A percentile compares a stretch with the other conserved stretches of the same genome.
Evolutionary conservation across 1,139 yeast species (phyloP).

Genomic region (Blastobotrys persicus): DNA sequence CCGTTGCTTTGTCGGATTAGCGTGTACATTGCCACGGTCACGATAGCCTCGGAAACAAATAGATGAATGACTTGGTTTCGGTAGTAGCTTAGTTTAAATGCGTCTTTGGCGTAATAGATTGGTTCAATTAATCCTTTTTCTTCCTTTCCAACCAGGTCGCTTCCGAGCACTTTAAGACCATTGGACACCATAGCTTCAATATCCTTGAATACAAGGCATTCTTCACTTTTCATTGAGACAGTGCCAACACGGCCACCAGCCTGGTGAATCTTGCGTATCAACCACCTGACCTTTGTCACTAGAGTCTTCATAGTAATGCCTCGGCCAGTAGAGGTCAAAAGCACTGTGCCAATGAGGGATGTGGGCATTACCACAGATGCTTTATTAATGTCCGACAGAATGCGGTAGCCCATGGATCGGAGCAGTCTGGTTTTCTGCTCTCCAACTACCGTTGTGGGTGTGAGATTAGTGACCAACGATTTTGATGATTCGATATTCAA

Average conservation of each 20-base stretch:
- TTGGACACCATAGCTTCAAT: constrained; percentile 38
- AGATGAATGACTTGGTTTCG: constrained; percentile 45
- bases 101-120: constrained; percentile 42
- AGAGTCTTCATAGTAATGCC: constrained; percentile 40
- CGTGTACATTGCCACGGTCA: constrained; percentile 39
- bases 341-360: constrained; percentile 43
- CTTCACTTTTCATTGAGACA: constrained; percentile 21
- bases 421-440: constrained; percentile 32
- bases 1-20: constrained; percentile 26
- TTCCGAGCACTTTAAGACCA: constrained; percentile 42
- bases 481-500: constrained; percentile 26
- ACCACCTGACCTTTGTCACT: constrained; percentile 38
- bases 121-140: constrained; percentile 39
- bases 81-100: constrained; percentile 43
- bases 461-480: constrained; percentile 9
- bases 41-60: constrained; percentile 43
- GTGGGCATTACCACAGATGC: constrained; percentile 47
- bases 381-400: constrained; percentile 41
- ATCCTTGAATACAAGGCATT: constrained; percentile 25
- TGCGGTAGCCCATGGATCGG: constrained; percentile 42
- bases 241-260: constrained; percentile 44
- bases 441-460: constrained; percentile 18
- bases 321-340: constrained; percentile 40
- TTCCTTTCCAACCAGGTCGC: constrained; percentile 39
- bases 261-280: constrained; percentile 36